Base-by-base conservation (phyloP, 192 early-diverging fungal species). In the Coemansia sp. region DNA sequence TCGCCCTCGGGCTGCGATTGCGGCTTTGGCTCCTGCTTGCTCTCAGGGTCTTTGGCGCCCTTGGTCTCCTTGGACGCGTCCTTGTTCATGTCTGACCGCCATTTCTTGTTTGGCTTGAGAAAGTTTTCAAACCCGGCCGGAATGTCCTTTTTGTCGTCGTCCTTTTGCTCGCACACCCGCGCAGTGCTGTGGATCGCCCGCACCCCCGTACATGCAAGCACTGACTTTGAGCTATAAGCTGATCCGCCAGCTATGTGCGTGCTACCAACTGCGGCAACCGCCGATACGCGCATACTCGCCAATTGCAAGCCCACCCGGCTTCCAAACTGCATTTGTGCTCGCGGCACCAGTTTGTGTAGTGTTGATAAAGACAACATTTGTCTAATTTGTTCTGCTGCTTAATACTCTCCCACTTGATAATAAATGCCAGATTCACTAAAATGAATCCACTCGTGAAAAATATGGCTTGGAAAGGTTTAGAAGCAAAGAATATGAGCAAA, bases 51-150 rank as follows among this genome's bases (percentile, higher is more conserved):
- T n/a, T 67, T 52, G 2, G 53, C n/a, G 10, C n/a, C 22, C 24
- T 67, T 52, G 2, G 53, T 29, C 53, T 55, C 12, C 27, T 12
- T 24, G 15, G 53, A n/a, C 29, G 24, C 10, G 51, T 23, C 22
- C 6, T 29, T 55, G 53, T 25, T 23, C 75, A 70, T 60, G 73
- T 76, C 38, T 49, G 66, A 43, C 58, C 15, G 61, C 84, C 85
- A 51, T 86, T 85, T 55, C 52, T 54, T 54, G 24, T 8, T 25
- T 25, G 53, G 53, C n/a, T 55, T 29, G 59, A 90, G 82, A 64
- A 91, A 91, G 65, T 85, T 84, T 53, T 88, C 89, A 64, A 92
- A 91, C 0, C 89, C 90, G 59, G 83, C 86, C 1, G 88, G 91
- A 21, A 86, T 58, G 12, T 85, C 47, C 11, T 74, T 56, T 54